phyloP scores from a whole-genome alignment of 768 basidiomycete genomes.

The Tulasnella sp. region DNA sequence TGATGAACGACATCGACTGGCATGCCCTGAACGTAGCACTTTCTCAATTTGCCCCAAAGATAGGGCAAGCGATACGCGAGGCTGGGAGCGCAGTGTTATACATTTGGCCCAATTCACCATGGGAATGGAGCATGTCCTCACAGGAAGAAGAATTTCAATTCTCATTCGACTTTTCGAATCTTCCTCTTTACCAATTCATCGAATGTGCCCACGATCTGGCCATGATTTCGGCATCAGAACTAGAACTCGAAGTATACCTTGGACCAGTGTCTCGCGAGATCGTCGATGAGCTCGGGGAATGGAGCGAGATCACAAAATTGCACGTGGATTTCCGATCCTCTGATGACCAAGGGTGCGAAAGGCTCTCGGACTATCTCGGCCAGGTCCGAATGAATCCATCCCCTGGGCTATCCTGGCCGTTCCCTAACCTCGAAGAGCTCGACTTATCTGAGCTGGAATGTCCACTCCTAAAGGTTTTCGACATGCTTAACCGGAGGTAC shows the following conservation, averaged over 20 bases:
- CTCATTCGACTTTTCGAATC: neutral
- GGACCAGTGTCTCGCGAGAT: neutral
- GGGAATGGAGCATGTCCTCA: neutral
- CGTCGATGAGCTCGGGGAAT: neutral
- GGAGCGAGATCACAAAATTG: neutral
- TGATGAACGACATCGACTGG: neutral
- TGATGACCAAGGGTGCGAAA: neutral
- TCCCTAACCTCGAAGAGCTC: neutral
- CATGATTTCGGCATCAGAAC: neutral
- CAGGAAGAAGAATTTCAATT: neutral
- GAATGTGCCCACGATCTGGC: neutral
- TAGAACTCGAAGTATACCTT: neutral
- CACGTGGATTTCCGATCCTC: neutral
- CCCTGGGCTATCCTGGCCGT: neutral
- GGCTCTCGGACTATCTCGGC: neutral
- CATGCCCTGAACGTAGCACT: neutral
- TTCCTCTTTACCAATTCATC: neutral
- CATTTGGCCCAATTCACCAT: neutral
- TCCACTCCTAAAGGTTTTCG: neutral
- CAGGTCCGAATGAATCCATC: neutral
- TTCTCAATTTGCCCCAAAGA: neutral
- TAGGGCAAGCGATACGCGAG: neutral
- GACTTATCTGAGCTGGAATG: neutral
- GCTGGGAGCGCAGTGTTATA: neutral
- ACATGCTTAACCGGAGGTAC: neutral